These are phyloP conservation scores for sunflower (Helianthus annuus) DNA, from an alignment of 129 eudicot genomes.

Conservation along the genomic window HanXRQr2.0-SUNRISE NC_035446.2:120150803-120151302, in stretches of 20 bases:
- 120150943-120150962: not conserved
- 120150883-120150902: conserved; percentile 52
- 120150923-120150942: conserved; percentile 42
- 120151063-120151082: conserved; percentile 66
- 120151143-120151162: conserved; percentile 41
- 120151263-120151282: too few relatives aligned
- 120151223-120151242: too few relatives aligned
- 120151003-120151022: too few relatives aligned
- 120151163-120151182: not conserved
- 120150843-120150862: conserved; percentile 67
- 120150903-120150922: conserved; percentile 57
- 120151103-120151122: conserved; percentile 73
- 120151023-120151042: too few relatives aligned
- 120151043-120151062: not conserved
- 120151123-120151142: conserved; percentile 66
- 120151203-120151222: too few relatives aligned
- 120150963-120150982: too few relatives aligned
- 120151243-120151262: too few relatives aligned
- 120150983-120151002: too few relatives aligned
- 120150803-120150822: conserved; percentile 38
- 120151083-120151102: conserved; percentile 58
- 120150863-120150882: conserved; percentile 46
- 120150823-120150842: conserved; percentile 46
- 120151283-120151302: too few relatives aligned
- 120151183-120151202: not conserved